Conservation (phyloP, 2,329 filamentous ascomycete species). For the Dactylellina haptotyla region DNA sequence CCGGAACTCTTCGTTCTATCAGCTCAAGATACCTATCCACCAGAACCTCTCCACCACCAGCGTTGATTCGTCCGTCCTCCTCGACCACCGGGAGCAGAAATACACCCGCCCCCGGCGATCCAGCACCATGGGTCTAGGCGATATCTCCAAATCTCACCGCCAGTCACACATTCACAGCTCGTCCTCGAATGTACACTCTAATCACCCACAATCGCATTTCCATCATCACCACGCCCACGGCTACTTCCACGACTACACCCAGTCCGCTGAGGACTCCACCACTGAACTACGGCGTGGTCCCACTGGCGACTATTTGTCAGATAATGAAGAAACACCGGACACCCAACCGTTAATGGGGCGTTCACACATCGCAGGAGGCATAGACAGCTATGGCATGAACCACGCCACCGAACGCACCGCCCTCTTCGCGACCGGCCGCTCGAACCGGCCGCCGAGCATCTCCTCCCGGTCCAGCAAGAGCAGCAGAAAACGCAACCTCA, state of each 20-base stretch:
- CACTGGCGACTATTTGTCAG: slow-evolving; percentile 45
- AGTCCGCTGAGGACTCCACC: slow-evolving; percentile 23
- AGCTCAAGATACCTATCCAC: slow-evolving; percentile 44
- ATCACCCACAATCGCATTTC: slow-evolving; percentile 24
- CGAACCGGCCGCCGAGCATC: slow-evolving; percentile 59
- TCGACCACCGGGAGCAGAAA: slow-evolving; percentile 74
- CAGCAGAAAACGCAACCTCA: slow-evolving; percentile 49
- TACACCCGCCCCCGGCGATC: slow-evolving; percentile 73
- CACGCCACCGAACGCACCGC: slow-evolving; percentile 36
- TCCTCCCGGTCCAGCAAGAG: slow-evolving; percentile 62
- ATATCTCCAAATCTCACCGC: slow-evolving; percentile 15
- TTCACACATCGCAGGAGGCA: background rate
- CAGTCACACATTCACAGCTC: slow-evolving; percentile 8
- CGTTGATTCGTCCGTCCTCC: slow-evolving; percentile 84
- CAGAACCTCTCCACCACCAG: slow-evolving; percentile 82
- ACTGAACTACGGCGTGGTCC: slow-evolving; percentile 48
- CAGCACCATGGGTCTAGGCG: slow-evolving; percentile 61
- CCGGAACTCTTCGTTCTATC: slow-evolving; percentile 39
- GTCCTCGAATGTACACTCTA: background rate
- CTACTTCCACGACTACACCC: slow-evolving; percentile 43
- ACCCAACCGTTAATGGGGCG: slow-evolving; percentile 27
- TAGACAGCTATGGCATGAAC: background rate
- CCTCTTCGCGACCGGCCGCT: background rate
- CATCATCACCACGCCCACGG: slow-evolving; percentile 22
- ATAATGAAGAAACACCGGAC: slow-evolving; percentile 42